A percentile compares a stretch with the other conserved stretches of the same genome.
These are phyloP conservation scores for Suhomyces choctaworum DNA, from an alignment of 1,139 yeast genomes.

Conservation along the genomic window DNA sequence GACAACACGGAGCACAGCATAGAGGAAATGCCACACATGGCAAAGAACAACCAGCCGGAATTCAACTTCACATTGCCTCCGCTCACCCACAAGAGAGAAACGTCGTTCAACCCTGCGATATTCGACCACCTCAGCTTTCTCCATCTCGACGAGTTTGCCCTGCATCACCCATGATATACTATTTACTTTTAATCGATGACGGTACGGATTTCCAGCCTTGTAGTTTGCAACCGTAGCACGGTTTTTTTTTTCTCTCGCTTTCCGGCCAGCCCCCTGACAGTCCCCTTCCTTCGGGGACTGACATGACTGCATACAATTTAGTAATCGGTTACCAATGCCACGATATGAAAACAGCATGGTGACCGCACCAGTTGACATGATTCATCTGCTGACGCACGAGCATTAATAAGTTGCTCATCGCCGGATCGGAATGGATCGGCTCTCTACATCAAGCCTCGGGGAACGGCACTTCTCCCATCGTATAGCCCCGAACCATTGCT, in stretches of 20 bases:
- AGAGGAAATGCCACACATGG: conserved; percentile 1
- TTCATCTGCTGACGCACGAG: no score
- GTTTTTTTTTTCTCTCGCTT: no score
- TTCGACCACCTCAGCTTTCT: conserved; percentile 7
- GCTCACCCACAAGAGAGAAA: not conserved
- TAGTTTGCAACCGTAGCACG: conserved; percentile 3
- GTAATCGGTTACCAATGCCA: not conserved
- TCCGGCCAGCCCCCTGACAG: not conserved
- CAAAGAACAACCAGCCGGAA: conserved; percentile 1
- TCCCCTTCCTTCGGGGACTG: not conserved
- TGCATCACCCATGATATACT: not conserved
- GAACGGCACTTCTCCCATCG: no score
- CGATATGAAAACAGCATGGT: no score
- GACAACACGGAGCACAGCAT: conserved; percentile 8
- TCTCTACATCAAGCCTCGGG: no score
- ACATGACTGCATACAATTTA: not conserved
- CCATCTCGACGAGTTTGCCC: conserved; percentile 1
- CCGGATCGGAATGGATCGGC: no score
- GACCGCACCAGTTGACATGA: no score
- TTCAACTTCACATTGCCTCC: conserved; percentile 7
- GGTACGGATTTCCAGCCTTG: not conserved
- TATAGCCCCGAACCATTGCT: no score
- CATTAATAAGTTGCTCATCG: no score
- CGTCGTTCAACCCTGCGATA: not conserved
- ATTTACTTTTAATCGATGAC: conserved; percentile 2